Evolutionary conservation across 768 basidiomycete species (phyloP), one percentile per base, ranked within the genome.

Genomic region (Trametes sanguinea): DNA sequence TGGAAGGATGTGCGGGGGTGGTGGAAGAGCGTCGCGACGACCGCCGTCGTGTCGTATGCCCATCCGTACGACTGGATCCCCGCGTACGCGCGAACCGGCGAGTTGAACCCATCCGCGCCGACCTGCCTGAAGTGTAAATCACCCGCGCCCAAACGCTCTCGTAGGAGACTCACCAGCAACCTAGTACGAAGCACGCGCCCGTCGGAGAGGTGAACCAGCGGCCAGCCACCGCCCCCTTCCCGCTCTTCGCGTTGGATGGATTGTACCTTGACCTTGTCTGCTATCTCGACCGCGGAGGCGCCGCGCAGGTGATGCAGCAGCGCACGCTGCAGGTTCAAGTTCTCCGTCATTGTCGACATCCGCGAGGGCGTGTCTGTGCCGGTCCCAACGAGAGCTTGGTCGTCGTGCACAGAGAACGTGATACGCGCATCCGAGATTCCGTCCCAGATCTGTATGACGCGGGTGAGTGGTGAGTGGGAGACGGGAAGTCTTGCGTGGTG

Each of bases 21-120:
- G 72, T 98, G 92, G 47, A 80, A 73, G 67, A 99, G 81, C 0
- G 94, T 97, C 3, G 92, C 92, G 39, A 99, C 97, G 44, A 98
- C 82, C 7, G 90, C 95, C 68, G 92, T 90, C 0, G 90, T 89
- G 61, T 90, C 83, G 73, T 99, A 99, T 0, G 87, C 81, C 90
- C 95, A 97, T 3, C 96, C 96, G 69, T 87, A 95, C 0, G 93
- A 89, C 27, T 88, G 78, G 64, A 98, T 97, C 29, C 86, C 80
- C 0, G 95, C 90, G 71, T 88, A 98, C 29, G 87, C 73, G 48
- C 95, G 86, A 27, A 98, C 97, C 10, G 95, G 95, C 0, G 95
- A 98, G 69, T 94, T 95, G 72, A 87, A 88, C 3, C 97, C 97
- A 69, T 98, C 97, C 4, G 97, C 96, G 16, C 97, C 96, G 37